Conservation (phyloP, 345 rosid species). For the Conringia planisiliqua region DNA sequence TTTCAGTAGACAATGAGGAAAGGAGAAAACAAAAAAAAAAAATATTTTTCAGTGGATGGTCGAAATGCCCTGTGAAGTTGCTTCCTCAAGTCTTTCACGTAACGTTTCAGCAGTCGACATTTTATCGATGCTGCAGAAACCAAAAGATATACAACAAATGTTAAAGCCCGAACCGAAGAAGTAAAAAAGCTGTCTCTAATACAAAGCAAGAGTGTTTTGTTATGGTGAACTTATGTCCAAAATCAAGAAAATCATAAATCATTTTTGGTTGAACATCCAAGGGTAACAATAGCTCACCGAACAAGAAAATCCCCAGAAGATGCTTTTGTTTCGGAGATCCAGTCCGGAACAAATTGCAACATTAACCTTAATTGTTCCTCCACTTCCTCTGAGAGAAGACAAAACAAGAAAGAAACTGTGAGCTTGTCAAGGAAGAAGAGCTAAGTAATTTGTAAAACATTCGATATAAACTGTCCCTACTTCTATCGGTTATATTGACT, state of each 20-base stretch:
- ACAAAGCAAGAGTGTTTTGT: neutral
- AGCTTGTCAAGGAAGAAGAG: neutral
- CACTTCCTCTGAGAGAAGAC: constrained; percentile 60
- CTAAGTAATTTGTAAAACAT: neutral
- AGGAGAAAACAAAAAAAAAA: neutral
- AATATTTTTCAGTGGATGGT: neutral
- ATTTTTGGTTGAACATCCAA: neutral
- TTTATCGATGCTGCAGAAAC: constrained; percentile 61
- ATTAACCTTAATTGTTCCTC: constrained; percentile 70
- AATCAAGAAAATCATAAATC: neutral
- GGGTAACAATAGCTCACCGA: constrained; percentile 42
- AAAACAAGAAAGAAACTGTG: constrained; percentile 14
- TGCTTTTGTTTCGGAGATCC: constrained; percentile 69
- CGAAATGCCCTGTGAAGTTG: constrained; percentile 35
- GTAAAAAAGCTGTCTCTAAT: neutral
- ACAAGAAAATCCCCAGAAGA: constrained; percentile 62
- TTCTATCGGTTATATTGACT: constrained; percentile 54
- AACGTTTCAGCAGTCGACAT: constrained; percentile 45
- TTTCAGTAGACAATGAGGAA: neutral
- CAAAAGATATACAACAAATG: constrained; percentile 3
- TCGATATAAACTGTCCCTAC: constrained; percentile 38
- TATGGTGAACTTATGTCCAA: neutral
- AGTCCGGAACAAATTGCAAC: constrained; percentile 76
- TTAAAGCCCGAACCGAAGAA: constrained; percentile 10
- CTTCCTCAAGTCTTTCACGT: constrained; percentile 48